Evolutionary conservation across 2,329 filamentous ascomycete species (phyloP).

Genomic region (Rutstroemia sp.): DNA sequence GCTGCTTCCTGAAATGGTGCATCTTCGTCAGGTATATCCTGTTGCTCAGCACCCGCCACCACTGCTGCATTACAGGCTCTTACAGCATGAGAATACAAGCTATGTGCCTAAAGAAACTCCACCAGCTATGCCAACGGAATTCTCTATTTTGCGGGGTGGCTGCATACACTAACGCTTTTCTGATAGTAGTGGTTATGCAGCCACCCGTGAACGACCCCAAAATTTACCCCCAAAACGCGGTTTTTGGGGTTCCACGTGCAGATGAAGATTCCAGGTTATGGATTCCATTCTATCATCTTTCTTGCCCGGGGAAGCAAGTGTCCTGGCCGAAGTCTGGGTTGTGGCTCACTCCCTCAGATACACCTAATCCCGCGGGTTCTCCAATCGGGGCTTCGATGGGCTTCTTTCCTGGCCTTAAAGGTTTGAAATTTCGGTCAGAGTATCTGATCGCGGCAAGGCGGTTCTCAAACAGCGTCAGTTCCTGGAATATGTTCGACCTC

Average conservation of each 20-base stretch:
- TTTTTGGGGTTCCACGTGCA: background rate
- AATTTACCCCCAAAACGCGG: background rate
- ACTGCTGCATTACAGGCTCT: background rate
- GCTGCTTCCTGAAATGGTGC: background rate
- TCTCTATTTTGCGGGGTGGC: background rate
- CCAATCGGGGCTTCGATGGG: too few species aligned
- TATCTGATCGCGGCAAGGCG: too few species aligned
- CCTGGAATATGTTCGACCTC: too few species aligned
- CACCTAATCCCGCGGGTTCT: background rate
- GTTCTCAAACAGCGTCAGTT: too few species aligned
- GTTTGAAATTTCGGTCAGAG: too few species aligned
- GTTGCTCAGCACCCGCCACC: background rate
- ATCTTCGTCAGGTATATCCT: background rate
- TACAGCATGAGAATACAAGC: background rate
- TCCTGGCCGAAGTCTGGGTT: background rate
- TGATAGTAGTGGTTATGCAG: constrained; percentile 1
- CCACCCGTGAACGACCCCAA: background rate
- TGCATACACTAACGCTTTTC: too few species aligned
- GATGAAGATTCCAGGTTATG: background rate
- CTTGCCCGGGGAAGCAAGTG: background rate
- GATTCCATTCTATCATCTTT: background rate
- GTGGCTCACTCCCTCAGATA: background rate
- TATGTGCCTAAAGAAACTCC: background rate
- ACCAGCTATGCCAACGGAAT: constrained; percentile 15
- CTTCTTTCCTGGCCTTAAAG: too few species aligned